A percentile compares a stretch with the other conserved stretches of the same genome.
Evolutionary conservation across 2,329 filamentous ascomycete species (phyloP).

Genomic region (Aurifilum marmelostoma): DNA sequence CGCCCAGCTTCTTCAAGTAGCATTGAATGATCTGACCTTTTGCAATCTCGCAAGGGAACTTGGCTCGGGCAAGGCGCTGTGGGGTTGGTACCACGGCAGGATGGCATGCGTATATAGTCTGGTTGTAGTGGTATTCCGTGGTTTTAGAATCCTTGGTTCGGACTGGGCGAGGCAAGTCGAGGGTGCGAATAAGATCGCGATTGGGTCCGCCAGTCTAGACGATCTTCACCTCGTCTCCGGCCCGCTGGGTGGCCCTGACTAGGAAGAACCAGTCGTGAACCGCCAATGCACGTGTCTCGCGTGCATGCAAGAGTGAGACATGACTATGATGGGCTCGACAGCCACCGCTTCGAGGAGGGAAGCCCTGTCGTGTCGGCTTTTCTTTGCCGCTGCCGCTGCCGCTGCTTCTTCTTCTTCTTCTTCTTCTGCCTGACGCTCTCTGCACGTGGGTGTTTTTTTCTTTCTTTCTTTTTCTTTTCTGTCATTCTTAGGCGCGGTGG

Average conservation of each 20-base stretch:
- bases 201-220: not conserved
- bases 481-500: not conserved
- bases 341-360: not conserved
- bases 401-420: not conserved
- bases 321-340: not conserved
- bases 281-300: not conserved
- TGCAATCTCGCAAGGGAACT: conserved; percentile 7
- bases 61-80: not conserved
- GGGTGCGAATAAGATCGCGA: not conserved
- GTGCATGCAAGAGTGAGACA: not conserved
- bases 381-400: not conserved
- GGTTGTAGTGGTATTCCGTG: not conserved
- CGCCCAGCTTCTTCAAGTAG: not conserved
- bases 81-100: not conserved
- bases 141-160: not conserved
- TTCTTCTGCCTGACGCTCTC: not conserved
- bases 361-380: not conserved
- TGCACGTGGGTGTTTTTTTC: not conserved
- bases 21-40: not conserved
- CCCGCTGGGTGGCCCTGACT: conserved; percentile 6
- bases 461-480: too few relatives aligned
- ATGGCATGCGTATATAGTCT: not conserved
- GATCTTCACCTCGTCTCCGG: conserved; percentile 4
- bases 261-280: not conserved
- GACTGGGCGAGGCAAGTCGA: not conserved